Evolutionary conservation across 306 rosid species (phyloP), one percentile per base, ranked within the genome.

Genomic region (Cotoneaster glaucophyllus): DNA sequence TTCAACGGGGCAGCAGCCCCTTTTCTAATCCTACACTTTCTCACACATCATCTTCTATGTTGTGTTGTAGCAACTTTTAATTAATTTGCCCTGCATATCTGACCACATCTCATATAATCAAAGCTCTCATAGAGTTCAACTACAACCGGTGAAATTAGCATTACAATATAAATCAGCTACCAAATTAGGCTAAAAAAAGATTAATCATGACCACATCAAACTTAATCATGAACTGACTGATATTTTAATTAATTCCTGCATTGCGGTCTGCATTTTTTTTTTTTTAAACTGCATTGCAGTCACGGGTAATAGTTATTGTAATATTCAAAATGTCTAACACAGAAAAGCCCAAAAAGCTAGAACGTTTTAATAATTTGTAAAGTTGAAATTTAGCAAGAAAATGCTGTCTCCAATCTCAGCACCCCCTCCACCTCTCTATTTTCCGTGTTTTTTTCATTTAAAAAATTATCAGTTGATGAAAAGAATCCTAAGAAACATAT

Each of bases 401-500:
- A 17, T 43, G 44, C 24, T 29, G 18, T 34, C 39, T 34, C 9
- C 21, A 28, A n/a, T 11, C 11, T 71, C 64, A 78, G 54, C 7
- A 11, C 18, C 21, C 0, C 12, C 62, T 64, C 32, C 22, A 13
- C 25, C 70, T n/a, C 70, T n/a, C 4, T 74, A 32, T 6, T 17
- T 19, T 31, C 22, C 64, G 56, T 25, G 56, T 28, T 37, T 14
- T 63, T 21, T 5, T n/a, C 31, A 17, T 44, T 64, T 26, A 11
- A 14, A 61, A 44, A 45, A 17, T 25, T 75, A 71, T 77, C 68
- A 81, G 76, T 73, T 67, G 79, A 67, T 71, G 68, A 54, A 81
- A 66, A 77, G 93, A 88, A 90, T 90, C 96, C 96, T 70, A 87
- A 77, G 93, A 77, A 82, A 70, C 25, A 25, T 69, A 44, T 31